Evolutionary conservation across 75 land plant genomes (phyloP).

Genomic region (Pinus taeda): DNA sequence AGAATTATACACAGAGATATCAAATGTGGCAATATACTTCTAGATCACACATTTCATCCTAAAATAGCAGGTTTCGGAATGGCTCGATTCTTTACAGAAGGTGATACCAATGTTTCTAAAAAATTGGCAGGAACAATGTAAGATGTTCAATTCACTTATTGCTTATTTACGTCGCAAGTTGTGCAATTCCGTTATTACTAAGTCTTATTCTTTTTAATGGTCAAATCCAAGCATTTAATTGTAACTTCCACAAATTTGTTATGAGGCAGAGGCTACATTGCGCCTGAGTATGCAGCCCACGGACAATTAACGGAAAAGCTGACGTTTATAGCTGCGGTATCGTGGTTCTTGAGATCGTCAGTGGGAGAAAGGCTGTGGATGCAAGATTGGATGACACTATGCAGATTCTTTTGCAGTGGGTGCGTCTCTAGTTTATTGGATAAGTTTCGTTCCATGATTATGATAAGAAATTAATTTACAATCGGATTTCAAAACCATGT

Average conservation of each 20-base stretch:
- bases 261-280: no score
- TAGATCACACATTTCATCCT: constrained; percentile 31
- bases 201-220: no score
- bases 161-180: neutral
- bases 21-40: constrained; percentile 54
- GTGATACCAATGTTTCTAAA: constrained; percentile 26
- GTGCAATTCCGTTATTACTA: no score
- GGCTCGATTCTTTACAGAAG: constrained; percentile 30
- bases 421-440: neutral
- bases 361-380: constrained; percentile 14
- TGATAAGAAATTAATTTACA: neutral
- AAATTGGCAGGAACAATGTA: constrained; percentile 29
- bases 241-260: neutral
- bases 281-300: neutral
- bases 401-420: constrained; percentile 5
- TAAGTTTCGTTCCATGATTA: neutral
- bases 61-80: constrained; percentile 50
- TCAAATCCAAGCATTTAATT: no score
- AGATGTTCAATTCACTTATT: neutral
- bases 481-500: no score
- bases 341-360: constrained; percentile 21
- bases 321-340: constrained; percentile 33
- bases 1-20: constrained; percentile 63
- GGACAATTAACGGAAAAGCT: constrained; percentile 15
- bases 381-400: neutral